Evolutionary conservation across 2,329 filamentous ascomycete species (phyloP), one percentile per base, ranked within the genome.

Genomic region (Calonectria hongkongensis): DNA sequence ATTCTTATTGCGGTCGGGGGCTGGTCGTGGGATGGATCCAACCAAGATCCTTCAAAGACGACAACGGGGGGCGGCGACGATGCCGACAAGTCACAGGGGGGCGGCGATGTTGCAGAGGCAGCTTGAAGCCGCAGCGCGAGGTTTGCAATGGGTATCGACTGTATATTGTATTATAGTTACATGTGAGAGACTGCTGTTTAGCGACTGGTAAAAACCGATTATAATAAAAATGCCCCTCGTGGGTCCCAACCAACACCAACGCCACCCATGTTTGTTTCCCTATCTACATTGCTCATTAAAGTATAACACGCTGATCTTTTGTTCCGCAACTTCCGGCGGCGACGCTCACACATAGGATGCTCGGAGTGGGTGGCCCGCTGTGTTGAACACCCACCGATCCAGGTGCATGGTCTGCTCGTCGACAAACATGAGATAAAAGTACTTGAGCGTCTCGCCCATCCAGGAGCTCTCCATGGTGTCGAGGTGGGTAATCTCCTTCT

Each of bases 371-470:
- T 90, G 88, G 0, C 87, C 88, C 78, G 89, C 88, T 0, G 88
- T 90, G 71, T 89, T 90, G 63, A 92, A 84, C 50, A 95, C 92
- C 84, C 88, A 94, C 5, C 94, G 89, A 81, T 95, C 93, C 79
- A 95, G 78, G 79, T 88, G 93, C 27, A 94, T 84, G 21, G 91
- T 76, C 15, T 89, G 86, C 2, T 91, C 89, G 51, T 93, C 89
- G n/a, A 89, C 90, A 78, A 94, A 95, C 30, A 94, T 88, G 50
- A 95, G 80, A 75, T 93, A 95, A 65, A 94, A 94, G 73, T 95
- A 95, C 84, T 95, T 95, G 73, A 95, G 83, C 33, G 93, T 95
- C 85, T 95, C 93, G 0, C 91, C 90, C 77, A 93, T 85, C 92
- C 93, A 95, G 79, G 94, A 94, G 72, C 86, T 80, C 75, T 94